Base-by-base conservation (phyloP, 2,329 filamentous ascomycete species). In the Colletotrichum eleusines region DNA sequence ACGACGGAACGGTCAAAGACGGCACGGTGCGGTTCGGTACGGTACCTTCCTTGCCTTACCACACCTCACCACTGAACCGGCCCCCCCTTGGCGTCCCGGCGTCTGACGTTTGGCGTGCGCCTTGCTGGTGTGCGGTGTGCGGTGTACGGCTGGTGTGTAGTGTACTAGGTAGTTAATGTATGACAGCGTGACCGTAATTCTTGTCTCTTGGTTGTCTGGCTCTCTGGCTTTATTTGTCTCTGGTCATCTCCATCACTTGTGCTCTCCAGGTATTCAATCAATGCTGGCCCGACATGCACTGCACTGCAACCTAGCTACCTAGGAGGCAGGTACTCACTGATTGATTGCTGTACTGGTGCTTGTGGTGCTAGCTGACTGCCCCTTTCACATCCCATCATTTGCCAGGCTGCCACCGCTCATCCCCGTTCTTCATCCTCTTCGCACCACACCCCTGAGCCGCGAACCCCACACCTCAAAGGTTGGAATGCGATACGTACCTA, bases 1-100 rank as follows among this genome's bases (percentile, higher is more conserved):
- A 23, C 31, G 46, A 50, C 31, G 31, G 44, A 48, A 61, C 58
- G 44, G 58, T 50, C 58, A 20, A 38, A 31, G 58, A 38, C n/a
- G 44, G 44, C 50, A 61, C 44, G 58, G 44, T 61, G 44, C 58
- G 58, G 31, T 48, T 50, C 58, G 58, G 53, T 55, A 55, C 55
- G 35, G 23, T 59, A 44, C 55, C 48, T 62, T 50, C 31, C 46
- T 62, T 53, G 31, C 59, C 44, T 61, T 55, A 54, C 40, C 59
- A 63, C 59, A 55, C 59, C 33, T 68, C 51, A 63, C 51, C 65
- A 62, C 33, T 35, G 33, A 50, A 33, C 60, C 57, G 65, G 64
- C 42, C 60, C 44, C 35, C 42, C 42, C n/a, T n/a, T 60, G 48
- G 63, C 31, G 42, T 61, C 20, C 20, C 42, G 42, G 58, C 31